Base-by-base conservation (phyloP, 2,329 filamentous ascomycete species). In the Claviceps humidiphila region DNA sequence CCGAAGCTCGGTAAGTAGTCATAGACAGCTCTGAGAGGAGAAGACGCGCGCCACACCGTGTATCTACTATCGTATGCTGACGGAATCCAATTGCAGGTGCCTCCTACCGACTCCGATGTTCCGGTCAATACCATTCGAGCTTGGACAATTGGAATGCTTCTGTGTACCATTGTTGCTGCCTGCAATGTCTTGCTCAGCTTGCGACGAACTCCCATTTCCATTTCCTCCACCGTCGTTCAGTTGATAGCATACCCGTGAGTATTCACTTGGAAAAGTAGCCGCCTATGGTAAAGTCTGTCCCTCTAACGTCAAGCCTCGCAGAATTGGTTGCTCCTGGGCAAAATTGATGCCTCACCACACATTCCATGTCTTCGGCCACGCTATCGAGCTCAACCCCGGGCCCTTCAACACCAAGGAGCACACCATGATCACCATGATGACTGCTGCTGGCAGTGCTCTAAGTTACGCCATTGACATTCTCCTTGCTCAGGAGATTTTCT, bases 61-160 rank as follows among this genome's bases (percentile, higher is more conserved):
- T 20, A 20, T 20, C 17, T 20, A 2, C 17, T 20, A 20, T 20
- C 17, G 17, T 20, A 20, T n/a, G 37, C 46, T 48, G 34, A 48
- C 20, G 11, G 7, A 14, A 11, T 3, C 4, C 43, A 20, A 5
- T 38, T 3, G 20, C 47, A 60, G 59, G 58, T 61, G 5, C 62
- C 61, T 8, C 63, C 70, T 20, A 76, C 75, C 55, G 69, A 74
- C 52, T 74, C 77, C 51, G 75, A 78, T n/a, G 60, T 76, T 4
- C 72, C 75, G 6, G 68, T 72, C 53, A 77, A 76, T 61, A 83
- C 80, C 3, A 70, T 83, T 53, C 78, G 80, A 20, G 77, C 78
- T 11, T 83, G 80, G 80, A 57, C 62, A 5, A 76, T 83, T 52
- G 80, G 80, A 38, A 57, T 78, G 51, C 2, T 82, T 42, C 70